Conservation (phyloP, 192 early-diverging fungal genomes). For the Haplosporangium gracile region DNA sequence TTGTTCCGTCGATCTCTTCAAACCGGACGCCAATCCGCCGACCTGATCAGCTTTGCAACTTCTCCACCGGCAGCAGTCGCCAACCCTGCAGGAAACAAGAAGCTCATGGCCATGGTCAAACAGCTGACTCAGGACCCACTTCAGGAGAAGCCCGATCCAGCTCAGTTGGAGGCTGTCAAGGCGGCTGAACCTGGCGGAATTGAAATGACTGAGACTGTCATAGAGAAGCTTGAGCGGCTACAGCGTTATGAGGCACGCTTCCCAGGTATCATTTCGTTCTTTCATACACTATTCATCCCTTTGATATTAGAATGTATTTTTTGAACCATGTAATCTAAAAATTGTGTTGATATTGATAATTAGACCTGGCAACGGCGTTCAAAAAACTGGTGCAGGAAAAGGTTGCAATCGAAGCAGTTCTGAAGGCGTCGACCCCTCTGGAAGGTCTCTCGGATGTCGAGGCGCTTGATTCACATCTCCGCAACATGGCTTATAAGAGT, state of each 20-base stretch:
- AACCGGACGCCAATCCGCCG: conserved; percentile 28
- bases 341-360: background rate
- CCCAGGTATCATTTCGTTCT: conserved; percentile 29
- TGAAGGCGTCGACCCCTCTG: conserved; percentile 49
- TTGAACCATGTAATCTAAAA: background rate
- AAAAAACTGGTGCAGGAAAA: conserved; percentile 58
- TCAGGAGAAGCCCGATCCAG: conserved; percentile 48
- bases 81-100: conserved; percentile 20
- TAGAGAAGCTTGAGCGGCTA: conserved; percentile 46
- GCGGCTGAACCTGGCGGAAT: conserved; percentile 47
- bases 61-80: conserved; percentile 21
- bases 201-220: conserved; percentile 47
- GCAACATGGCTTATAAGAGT: conserved; percentile 55
- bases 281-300: background rate
- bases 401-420: conserved; percentile 50
- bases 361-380: conserved; percentile 52
- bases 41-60: conserved; percentile 46
- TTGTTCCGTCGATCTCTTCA: conserved; percentile 47
- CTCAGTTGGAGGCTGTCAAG: conserved; percentile 43
- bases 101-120: conserved; percentile 26
- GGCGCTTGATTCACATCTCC: conserved; percentile 54
- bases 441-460: conserved; percentile 56
- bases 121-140: conserved; percentile 48
- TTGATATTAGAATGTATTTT: too few relatives aligned
- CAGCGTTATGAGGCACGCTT: conserved; percentile 57